Conservation (phyloP, 2,329 filamentous ascomycete genomes). For the Hirsutella rhossiliensis region DNA sequence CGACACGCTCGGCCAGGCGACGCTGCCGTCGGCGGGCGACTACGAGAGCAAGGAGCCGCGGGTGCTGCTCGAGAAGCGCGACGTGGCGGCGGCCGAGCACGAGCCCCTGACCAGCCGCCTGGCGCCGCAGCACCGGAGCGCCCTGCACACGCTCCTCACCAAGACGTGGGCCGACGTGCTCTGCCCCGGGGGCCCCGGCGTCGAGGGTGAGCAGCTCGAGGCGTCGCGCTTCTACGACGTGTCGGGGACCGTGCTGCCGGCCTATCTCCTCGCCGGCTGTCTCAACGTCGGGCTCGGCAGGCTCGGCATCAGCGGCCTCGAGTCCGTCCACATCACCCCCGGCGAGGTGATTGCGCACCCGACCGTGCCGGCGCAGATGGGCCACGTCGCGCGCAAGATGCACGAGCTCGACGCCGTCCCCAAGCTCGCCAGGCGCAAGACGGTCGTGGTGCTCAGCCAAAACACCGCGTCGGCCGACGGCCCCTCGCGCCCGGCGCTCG, state of each 20-base stretch:
- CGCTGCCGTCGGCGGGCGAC: constrained; percentile 30
- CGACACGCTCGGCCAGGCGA: constrained; percentile 31
- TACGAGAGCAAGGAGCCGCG: constrained; percentile 21
- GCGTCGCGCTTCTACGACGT: constrained; percentile 38
- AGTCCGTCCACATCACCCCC: constrained; percentile 26
- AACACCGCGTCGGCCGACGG: constrained; percentile 3
- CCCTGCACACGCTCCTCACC: constrained; percentile 28
- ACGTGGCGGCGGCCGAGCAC: constrained; percentile 6
- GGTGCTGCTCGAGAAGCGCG: constrained; percentile 24
- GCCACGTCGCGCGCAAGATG: constrained; percentile 22
- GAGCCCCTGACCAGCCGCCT: constrained; percentile 13
- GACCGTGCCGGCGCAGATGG: constrained; percentile 36
- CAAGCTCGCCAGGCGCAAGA: constrained; percentile 8
- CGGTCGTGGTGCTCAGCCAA: neutral
- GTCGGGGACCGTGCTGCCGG: constrained; percentile 36
- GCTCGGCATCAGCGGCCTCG: constrained; percentile 22
- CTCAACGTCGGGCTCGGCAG: constrained; percentile 29
- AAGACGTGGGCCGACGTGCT: constrained; percentile 33
- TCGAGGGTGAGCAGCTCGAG: constrained; percentile 28
- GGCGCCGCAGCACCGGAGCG: constrained; percentile 24
- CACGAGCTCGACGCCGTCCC: constrained; percentile 7
- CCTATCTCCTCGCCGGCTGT: constrained; percentile 30
- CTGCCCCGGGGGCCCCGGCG: constrained; percentile 22
- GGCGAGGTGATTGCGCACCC: constrained; percentile 38
- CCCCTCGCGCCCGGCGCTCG: constrained; percentile 10